Base-by-base conservation (phyloP, 2,329 filamentous ascomycete genomes). In the Colletotrichum higginsianum region DNA sequence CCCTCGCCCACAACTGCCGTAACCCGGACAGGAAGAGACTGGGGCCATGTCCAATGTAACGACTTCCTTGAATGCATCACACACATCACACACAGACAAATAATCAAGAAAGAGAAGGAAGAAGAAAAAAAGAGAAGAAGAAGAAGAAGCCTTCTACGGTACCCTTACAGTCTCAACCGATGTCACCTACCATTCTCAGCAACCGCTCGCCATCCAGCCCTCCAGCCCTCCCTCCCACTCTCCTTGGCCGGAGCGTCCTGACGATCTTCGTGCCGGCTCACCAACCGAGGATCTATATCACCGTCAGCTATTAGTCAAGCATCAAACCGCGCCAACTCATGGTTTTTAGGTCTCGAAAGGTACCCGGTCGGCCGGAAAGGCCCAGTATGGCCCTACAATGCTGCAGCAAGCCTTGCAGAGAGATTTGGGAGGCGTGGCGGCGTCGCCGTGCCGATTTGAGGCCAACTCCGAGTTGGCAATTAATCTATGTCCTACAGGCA, bases 241-340 rank as follows among this genome's bases (percentile, higher is more conserved):
- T 52, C 60, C 21, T 46, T 62, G 16, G 30, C 30, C 30, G 9
- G 26, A 46, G 35, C 47, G 50, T 57, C 50, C 58, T 72, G 69
- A 53, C 49, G 53, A 69, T 69, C 65, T 42, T 55, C 35, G 57
- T 65, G 23, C 53, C 69, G 65, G 69, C 66, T 72, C 69, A 47
- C 47, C 55, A 47, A 60, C 69, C 69, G 69, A 72, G 58, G 40
- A 72, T 72, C 69, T 69, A 69, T 72, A 72, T 55, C 23, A 69
- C 60, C 42, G 38, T 56, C 38, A 63, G 38, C 42, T 69, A 69
- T 68, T 35, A 66, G 56, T 26, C 66, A 35, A 57, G 66, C 58
- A 69, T 72, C 40, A 58, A 35, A 60, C 26, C 50, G 57, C 65
- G 47, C 46, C 40, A 18, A 18, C 26, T 23, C 69, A 49, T 64